phyloP scores from a whole-genome alignment of 192 early-diverging fungal genomes.

The Coemansia reversa region DNA sequence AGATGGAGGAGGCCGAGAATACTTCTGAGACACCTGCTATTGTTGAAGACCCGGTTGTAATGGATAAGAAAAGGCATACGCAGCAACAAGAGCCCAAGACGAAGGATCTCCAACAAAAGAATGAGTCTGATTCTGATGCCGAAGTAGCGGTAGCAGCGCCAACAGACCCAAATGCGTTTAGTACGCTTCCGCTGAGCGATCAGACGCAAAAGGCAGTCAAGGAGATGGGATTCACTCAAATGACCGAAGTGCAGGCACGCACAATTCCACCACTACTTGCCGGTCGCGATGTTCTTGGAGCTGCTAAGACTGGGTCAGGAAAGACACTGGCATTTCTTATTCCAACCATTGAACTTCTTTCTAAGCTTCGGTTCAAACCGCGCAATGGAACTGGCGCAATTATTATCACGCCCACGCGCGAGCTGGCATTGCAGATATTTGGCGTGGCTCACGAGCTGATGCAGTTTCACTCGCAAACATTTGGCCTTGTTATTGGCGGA shows the following conservation, averaged over 20 bases:
- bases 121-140: neutral
- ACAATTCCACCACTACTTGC: slow-evolving; percentile 94
- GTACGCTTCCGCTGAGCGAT: slow-evolving; percentile 75
- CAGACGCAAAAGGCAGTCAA: slow-evolving; percentile 77
- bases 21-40: neutral
- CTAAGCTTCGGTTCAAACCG: slow-evolving; percentile 91
- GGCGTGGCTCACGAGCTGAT: slow-evolving; percentile 95
- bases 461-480: slow-evolving; percentile 94
- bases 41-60: neutral
- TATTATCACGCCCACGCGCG: slow-evolving; percentile 96
- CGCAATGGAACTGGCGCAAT: slow-evolving; percentile 94
- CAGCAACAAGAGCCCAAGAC: neutral
- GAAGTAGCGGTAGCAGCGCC: neutral
- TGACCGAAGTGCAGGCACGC: slow-evolving; percentile 98
- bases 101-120: neutral
- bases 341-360: slow-evolving; percentile 89
- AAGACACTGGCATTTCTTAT: slow-evolving; percentile 97
- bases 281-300: slow-evolving; percentile 95
- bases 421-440: slow-evolving; percentile 98
- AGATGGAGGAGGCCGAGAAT: neutral
- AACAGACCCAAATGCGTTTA: slow-evolving; percentile 57
- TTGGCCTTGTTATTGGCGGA: slow-evolving; percentile 98
- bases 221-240: slow-evolving; percentile 89
- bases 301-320: slow-evolving; percentile 97
- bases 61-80: neutral